Base-by-base conservation (phyloP, 2,329 filamentous ascomycete genomes). In the Chalaropsis thielavioides region DNA sequence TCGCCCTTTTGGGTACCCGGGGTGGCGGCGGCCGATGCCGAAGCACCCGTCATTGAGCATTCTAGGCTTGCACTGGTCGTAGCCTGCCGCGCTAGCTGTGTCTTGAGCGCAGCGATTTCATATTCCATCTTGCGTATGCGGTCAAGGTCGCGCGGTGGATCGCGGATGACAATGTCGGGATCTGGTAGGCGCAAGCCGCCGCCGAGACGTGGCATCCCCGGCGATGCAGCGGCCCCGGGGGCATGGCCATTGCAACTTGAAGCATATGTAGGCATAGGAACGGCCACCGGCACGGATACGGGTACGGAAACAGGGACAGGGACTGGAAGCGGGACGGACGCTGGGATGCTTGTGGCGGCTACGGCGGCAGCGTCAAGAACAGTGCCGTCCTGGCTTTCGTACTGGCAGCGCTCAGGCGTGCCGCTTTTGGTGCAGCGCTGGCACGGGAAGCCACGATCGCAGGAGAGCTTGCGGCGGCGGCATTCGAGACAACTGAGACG, bases 381-480 rank as follows among this genome's bases (percentile, higher is more conserved):
- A 70, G 80, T 78, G 64, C 79, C 77, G 61, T 74, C 80, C 74
- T 78, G 81, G 38, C 80, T 79, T 72, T 84, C 82, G 70, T 84
- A 84, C 68, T 79, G 81, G 73, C 82, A 84, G 17, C 79, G 77
- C 62, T 83, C 82, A 22, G 81, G 78, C 35, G 81, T 84, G 69
- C 81, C 81, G 67, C 81, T 83, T 73, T 83, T 84, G 72, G 84
- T 77, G 72, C 82, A 85, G 59, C 82, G 79, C 72, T 83, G 81
- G 70, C 82, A 85, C 27, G 82, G 82, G 69, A 83, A 78, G 71
- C 82, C 82, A 67, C 82, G 77, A 72, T 84, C 83, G 71, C 82
- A 85, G 31, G 81, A 84, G 44, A 84, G 75, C 74, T 85, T 85
- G 64, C 82, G 77, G 64, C 82, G 78, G 51, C 82, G 80, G 69